Evolutionary conservation across 495 filamentous ascomycete species (phyloP).

Genomic region (Talaromyces borbonicus): DNA sequence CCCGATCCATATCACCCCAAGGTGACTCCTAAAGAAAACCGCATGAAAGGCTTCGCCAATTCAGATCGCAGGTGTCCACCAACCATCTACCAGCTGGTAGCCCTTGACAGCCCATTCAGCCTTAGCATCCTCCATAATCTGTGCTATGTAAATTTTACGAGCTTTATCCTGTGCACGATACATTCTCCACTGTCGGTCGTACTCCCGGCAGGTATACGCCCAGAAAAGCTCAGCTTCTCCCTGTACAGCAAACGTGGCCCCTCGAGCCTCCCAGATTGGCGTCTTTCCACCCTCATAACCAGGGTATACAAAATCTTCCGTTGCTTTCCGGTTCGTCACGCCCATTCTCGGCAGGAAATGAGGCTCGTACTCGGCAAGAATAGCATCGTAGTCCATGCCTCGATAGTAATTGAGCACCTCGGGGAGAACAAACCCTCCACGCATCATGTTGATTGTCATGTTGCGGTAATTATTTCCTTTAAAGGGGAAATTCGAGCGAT

Average conservation of each 20-base stretch:
- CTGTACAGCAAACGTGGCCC: neutral
- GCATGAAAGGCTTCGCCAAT: no score
- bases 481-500: no score
- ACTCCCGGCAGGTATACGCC: neutral
- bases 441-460: no score
- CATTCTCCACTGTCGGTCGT: neutral
- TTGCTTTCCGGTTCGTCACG: neutral
- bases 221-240: neutral
- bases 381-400: neutral
- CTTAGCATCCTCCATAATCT: neutral
- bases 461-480: no score
- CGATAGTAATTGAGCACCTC: neutral
- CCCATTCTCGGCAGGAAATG: neutral
- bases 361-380: slow-evolving; percentile 1
- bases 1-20: no score
- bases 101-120: neutral
- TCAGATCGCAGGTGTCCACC: no score
- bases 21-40: no score
- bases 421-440: no score
- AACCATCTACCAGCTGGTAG: neutral
- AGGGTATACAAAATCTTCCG: neutral
- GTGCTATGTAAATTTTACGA: neutral
- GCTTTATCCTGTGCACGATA: neutral
- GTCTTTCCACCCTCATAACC: neutral
- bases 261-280: neutral